Conservation (phyloP, 257 asterid genomes). For the Salvia rosmarinus region DNA sequence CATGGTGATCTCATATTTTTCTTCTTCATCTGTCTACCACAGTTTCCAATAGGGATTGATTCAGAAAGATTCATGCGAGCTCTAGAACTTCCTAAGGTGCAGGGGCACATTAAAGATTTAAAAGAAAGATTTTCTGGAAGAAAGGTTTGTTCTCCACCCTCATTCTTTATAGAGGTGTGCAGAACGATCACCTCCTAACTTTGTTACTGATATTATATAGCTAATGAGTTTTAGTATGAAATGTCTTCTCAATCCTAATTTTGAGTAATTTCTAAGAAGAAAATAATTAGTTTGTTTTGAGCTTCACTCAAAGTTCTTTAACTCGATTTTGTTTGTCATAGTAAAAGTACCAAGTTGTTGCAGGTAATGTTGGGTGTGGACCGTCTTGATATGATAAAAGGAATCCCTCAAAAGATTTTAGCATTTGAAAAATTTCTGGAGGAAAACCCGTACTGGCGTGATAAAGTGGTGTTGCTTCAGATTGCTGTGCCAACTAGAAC, state of each 20-base stretch:
- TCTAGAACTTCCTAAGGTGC: constrained; percentile 64
- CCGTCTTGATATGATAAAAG: constrained; percentile 97
- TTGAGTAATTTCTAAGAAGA: constrained; percentile 3
- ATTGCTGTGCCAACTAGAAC: constrained; percentile 98
- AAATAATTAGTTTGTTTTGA: too few relatives aligned
- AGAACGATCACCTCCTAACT: neutral
- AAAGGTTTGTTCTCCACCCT: constrained; percentile 56
- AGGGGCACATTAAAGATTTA: constrained; percentile 63
- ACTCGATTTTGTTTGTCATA: constrained; percentile 6
- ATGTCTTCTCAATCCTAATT: neutral
- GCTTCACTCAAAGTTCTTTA: too few relatives aligned
- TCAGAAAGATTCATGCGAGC: constrained; percentile 87
- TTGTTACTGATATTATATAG: constrained; percentile 21
- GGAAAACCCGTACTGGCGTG: constrained; percentile 80
- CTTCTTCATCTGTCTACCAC: constrained; percentile 37
- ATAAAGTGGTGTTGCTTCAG: constrained; percentile 92
- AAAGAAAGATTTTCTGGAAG: constrained; percentile 83
- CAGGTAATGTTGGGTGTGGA: constrained; percentile 97
- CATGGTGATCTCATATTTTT: constrained; percentile 23
- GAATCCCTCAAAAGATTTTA: constrained; percentile 90
- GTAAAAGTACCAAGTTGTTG: constrained; percentile 24
- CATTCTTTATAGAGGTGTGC: neutral
- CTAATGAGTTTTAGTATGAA: constrained; percentile 9
- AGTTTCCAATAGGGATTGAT: constrained; percentile 97
- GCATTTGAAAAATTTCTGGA: constrained; percentile 96